Percentiles rank a stretch among this genome's conserved stretches.
Evolutionary conservation across 1,139 yeast genomes (phyloP).

Genomic region (Protomyces lactucae-debilis): DNA sequence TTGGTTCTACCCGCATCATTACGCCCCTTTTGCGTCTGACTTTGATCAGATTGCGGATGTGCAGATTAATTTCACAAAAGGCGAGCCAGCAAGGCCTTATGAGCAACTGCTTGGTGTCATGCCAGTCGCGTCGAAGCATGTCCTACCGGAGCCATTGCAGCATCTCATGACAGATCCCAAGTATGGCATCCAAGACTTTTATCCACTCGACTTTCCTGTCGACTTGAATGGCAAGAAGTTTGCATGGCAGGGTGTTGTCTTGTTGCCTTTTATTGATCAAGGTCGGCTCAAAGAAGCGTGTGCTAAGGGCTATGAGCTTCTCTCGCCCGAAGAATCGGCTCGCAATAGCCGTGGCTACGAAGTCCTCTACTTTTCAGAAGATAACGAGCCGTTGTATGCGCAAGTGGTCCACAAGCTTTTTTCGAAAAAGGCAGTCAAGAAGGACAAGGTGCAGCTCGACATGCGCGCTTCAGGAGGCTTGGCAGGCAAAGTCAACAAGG

Average conservation of each 20-base stretch:
- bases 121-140: slow-evolving; percentile 87
- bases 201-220: slow-evolving; percentile 80
- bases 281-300: slow-evolving; percentile 64
- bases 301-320: slow-evolving; percentile 54
- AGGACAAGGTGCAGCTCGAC: slow-evolving; percentile 30
- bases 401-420: slow-evolving; percentile 34
- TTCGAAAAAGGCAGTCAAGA: slow-evolving; percentile 37
- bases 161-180: slow-evolving; percentile 74
- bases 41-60: slow-evolving; percentile 58
- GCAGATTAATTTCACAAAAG: slow-evolving; percentile 59
- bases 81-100: slow-evolving; percentile 83
- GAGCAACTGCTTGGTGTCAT: slow-evolving; percentile 97
- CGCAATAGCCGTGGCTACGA: slow-evolving; percentile 50
- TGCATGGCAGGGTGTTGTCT: slow-evolving; percentile 93
- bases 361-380: slow-evolving; percentile 38
- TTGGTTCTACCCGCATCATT: slow-evolving; percentile 96
- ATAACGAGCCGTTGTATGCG: slow-evolving; percentile 34
- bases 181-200: slow-evolving; percentile 84
- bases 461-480: slow-evolving; percentile 43
- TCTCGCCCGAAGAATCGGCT: slow-evolving; percentile 63
- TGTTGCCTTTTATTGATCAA: slow-evolving; percentile 87
- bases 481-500: slow-evolving; percentile 57
- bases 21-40: slow-evolving; percentile 96
- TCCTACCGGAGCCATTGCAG: slow-evolving; percentile 76
- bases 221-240: slow-evolving; percentile 94